Conservation (phyloP, 2,329 filamentous ascomycete genomes). For the Dactylellina cionopaga region DNA sequence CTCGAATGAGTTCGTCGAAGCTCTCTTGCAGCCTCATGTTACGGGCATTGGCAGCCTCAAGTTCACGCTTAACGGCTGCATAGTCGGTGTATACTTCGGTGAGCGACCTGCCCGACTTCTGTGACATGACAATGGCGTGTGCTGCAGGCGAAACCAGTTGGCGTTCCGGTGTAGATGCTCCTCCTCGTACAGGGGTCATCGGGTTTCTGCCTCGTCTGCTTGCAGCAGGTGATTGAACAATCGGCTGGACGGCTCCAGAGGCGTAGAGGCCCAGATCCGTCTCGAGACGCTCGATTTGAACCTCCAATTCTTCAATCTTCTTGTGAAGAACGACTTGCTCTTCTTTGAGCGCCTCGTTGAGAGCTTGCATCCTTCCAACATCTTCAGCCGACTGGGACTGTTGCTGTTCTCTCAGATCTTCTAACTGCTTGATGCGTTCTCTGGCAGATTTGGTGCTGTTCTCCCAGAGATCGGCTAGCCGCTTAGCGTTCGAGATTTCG, state of each 20-base stretch:
- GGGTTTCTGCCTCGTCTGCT: conserved; percentile 64
- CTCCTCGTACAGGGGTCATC: conserved; percentile 65
- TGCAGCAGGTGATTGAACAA: conserved; percentile 66
- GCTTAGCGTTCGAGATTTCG: conserved; percentile 81
- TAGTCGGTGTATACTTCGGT: conserved; percentile 74
- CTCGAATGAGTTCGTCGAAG: conserved; percentile 84
- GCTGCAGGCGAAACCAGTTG: conserved; percentile 66
- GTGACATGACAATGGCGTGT: conserved; percentile 56
- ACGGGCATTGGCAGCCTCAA: conserved; percentile 77
- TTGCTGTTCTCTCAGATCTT: conserved; percentile 61
- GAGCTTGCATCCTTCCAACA: conserved; percentile 66
- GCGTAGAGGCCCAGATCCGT: conserved; percentile 64
- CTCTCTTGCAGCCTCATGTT: conserved; percentile 79
- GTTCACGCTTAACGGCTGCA: conserved; percentile 70
- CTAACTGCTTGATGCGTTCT: conserved; percentile 69
- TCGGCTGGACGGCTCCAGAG: conserved; percentile 61
- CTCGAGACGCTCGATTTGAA: conserved; percentile 70
- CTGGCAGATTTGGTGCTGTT: conserved; percentile 76
- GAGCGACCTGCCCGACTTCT: conserved; percentile 60
- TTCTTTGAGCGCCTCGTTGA: conserved; percentile 68
- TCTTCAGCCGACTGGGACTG: conserved; percentile 69
- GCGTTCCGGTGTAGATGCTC: conserved; percentile 66
- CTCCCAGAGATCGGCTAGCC: conserved; percentile 83
- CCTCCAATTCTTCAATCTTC: conserved; percentile 73
- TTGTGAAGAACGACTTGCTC: conserved; percentile 72